A percentile compares a stretch with the other conserved stretches of the same genome.
Conservation (phyloP, 805 yeast genomes). For the Ogataea angusta region DNA sequence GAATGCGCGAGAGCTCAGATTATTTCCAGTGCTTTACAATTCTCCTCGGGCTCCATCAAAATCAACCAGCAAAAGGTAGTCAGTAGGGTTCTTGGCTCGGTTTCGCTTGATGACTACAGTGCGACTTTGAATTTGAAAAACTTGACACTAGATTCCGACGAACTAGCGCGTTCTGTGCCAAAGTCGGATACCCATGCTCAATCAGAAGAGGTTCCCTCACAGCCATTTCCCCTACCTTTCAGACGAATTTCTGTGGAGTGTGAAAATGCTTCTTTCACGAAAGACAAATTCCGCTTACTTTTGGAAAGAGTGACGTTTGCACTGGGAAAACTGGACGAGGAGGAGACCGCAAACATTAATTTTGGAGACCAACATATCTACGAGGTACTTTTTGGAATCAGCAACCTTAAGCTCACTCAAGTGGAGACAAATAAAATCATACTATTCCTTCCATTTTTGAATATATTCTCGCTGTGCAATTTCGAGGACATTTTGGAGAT, state of each 20-base stretch:
- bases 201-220: not conserved
- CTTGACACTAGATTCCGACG: slow-evolving; percentile 3
- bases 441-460: slow-evolving; percentile 18
- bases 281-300: not conserved
- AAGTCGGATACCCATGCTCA: not conserved
- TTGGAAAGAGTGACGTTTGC: slow-evolving; percentile 14
- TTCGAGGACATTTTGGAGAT: slow-evolving; percentile 4
- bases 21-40: not conserved
- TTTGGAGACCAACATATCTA: slow-evolving; percentile 5
- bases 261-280: slow-evolving; percentile 7
- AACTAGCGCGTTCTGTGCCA: not conserved
- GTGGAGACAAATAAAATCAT: slow-evolving; percentile 1
- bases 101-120: not conserved
- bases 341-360: not conserved
- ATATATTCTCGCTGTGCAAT: slow-evolving; percentile 10
- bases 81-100: not conserved
- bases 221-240: not conserved
- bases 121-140: not conserved
- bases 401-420: slow-evolving; percentile 9
- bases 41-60: not conserved
- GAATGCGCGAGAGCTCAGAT: not conserved
- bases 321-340: slow-evolving; percentile 7
- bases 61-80: not conserved
- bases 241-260: slow-evolving; percentile 5
- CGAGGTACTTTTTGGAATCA: slow-evolving; percentile 12